Evolutionary conservation across 2,329 filamentous ascomycete species (phyloP).

Genomic region (Pseudopithomyces maydicus): DNA sequence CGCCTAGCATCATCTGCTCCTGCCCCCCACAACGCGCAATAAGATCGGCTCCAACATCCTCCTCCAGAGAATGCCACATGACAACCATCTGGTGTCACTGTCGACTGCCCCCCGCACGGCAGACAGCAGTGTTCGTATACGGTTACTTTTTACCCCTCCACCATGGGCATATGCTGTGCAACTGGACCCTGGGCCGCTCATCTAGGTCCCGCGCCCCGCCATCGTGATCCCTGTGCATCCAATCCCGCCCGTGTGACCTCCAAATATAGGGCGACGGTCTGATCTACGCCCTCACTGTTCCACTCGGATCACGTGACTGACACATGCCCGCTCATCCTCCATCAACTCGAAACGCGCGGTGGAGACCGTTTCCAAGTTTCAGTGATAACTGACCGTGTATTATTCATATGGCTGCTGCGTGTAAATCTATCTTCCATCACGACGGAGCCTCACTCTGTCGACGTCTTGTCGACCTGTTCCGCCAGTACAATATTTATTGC

Average conservation of each 20-base stretch:
- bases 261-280: background rate
- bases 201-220: constrained; percentile 2
- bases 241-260: background rate
- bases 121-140: constrained; percentile 1
- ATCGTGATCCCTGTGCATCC: constrained; percentile 2
- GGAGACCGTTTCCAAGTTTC: too few species aligned
- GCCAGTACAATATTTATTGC: too few species aligned
- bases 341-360: background rate
- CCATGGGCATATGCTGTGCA: constrained; percentile 4
- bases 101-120: background rate
- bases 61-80: background rate
- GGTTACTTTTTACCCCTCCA: constrained; percentile 7
- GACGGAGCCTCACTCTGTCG: background rate
- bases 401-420: too few species aligned
- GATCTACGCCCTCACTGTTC: background rate
- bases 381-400: too few species aligned
- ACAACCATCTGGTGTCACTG: background rate
- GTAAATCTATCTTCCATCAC: too few species aligned
- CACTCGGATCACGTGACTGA: background rate
- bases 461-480: background rate
- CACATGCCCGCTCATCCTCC: background rate
- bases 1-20: background rate
- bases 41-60: background rate
- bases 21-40: background rate
- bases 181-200: constrained; percentile 1